Percentiles rank a stretch among this genome's conserved stretches.
Evolutionary conservation across 768 basidiomycete genomes (phyloP).

Genomic region (Phanerodontia chrysosporium): DNA sequence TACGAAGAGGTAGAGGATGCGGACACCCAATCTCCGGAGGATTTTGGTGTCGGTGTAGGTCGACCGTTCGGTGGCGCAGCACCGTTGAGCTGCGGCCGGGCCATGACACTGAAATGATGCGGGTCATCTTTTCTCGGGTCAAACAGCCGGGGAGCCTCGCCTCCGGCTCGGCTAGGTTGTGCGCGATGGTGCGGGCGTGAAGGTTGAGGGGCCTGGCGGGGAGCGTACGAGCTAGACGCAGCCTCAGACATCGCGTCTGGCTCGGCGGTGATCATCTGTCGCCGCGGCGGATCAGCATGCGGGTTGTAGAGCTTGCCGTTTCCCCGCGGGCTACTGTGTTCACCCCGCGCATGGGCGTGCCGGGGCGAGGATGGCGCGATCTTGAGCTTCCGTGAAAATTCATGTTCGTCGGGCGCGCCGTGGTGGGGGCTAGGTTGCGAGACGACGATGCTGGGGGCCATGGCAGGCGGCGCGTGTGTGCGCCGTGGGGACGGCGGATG

Average conservation of each 20-base stretch:
- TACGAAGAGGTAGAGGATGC: conserved; percentile 76
- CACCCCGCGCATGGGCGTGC: conserved; percentile 28
- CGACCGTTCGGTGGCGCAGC: conserved; percentile 24
- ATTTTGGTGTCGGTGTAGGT: conserved; percentile 51
- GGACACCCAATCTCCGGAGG: conserved; percentile 67
- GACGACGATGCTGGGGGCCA: conserved; percentile 24
- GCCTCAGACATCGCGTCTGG: conserved; percentile 62
- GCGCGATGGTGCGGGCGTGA: conserved; percentile 27
- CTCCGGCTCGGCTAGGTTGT: conserved; percentile 30
- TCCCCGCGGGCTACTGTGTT: conserved; percentile 24
- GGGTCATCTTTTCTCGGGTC: conserved; percentile 92
- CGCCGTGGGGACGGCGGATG: conserved; percentile 29
- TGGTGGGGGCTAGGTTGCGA: conserved; percentile 42
- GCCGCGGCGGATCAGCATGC: conserved; percentile 56
- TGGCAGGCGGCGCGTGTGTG: conserved; percentile 17
- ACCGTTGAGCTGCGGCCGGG: conserved; percentile 30
- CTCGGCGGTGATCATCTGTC: conserved; percentile 54
- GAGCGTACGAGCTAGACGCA: conserved; percentile 46
- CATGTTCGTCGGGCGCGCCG: conserved; percentile 61
- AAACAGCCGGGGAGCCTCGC: conserved; percentile 50
- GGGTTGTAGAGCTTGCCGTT: conserved; percentile 66
- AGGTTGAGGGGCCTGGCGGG: conserved; percentile 28
- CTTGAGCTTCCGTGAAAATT: conserved; percentile 68
- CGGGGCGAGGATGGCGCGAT: conserved; percentile 48
- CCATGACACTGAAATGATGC: conserved; percentile 69